Base-by-base conservation (phyloP, 352 stramenopile genomes). In the Phytophthora ohioensis region DNA sequence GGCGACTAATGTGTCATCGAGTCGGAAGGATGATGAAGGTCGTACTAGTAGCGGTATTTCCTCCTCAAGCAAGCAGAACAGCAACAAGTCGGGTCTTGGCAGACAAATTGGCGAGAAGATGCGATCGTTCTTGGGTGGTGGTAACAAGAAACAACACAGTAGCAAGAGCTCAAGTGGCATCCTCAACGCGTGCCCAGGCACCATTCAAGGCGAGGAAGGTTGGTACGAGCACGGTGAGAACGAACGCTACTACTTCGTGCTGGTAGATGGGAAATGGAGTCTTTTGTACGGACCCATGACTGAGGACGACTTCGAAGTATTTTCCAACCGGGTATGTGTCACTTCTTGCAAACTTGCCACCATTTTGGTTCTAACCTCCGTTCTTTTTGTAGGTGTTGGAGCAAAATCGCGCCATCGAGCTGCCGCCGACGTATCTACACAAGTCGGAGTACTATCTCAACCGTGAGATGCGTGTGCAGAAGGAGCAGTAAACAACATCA, bases 221-320 rank as follows among this genome's bases (percentile, higher is more conserved):
- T 95, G 88, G 88, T 95, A 95, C 71, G 87, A 95, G 64, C 88
- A 95, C 62, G 88, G 88, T 38, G 88, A 94, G 71, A 91, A 91
- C 47, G 88, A 94, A 67, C 86, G 88, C 42, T 95, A 95, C 69
- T 95, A 95, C 71, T 95, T 95, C 61, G 71, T 93, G 15, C 78
- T 94, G 17, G 49, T 93, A 38, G 86, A 95, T 55, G 76, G 80
- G 70, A 95, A 94, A 73, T 95, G 88, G 88, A 93, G 82, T 76
- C 74, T 95, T 64, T 75, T 95, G 11, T 95, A 95, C 62, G 88
- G 88, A 1, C 86, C 86, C 27, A 94, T 95, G 82, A 92, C 80
- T 39, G 86, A 95, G 63, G 86, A 95, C 41, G 87, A 94, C 71
- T 95, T 92, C 63, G 88, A 94, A 49, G 9, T 75, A 12, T 94